A percentile compares a stretch with the other conserved stretches of the same genome.
Evolutionary conservation across 192 early-diverging fungal species (phyloP).

Genomic region (Physocladia obscura): DNA sequence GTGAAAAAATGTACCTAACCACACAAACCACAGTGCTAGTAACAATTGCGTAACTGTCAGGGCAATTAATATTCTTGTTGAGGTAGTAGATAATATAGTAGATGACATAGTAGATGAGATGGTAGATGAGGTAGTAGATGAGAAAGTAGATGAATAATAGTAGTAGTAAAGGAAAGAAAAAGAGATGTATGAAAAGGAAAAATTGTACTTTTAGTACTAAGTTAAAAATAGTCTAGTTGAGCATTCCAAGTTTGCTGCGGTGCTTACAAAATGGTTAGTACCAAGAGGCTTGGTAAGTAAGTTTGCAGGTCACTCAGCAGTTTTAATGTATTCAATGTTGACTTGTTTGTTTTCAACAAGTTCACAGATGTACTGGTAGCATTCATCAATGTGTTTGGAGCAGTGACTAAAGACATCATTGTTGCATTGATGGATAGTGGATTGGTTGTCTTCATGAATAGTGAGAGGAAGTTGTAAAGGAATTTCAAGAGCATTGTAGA

Average conservation of each 20-base stretch:
- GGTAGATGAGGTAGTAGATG: too few species aligned
- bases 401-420: conserved; percentile 2
- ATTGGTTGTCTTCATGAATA: conserved; percentile 14
- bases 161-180: too few species aligned
- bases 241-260: conserved; percentile 4
- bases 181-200: neutral
- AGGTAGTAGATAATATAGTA: too few species aligned
- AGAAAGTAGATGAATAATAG: too few species aligned
- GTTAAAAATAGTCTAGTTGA: neutral
- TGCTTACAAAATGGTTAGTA: neutral
- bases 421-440: conserved; percentile 6
- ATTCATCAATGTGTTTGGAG: conserved; percentile 17
- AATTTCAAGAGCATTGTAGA: neutral
- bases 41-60: too few species aligned
- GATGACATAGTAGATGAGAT: too few species aligned
- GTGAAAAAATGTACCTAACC: too few species aligned
- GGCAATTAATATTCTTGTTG: too few species aligned
- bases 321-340: neutral
- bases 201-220: neutral
- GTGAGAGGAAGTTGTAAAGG: neutral
- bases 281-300: conserved; percentile 1
- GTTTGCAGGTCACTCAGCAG: neutral
- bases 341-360: neutral
- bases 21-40: too few species aligned
- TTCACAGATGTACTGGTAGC: conserved; percentile 20